Base-by-base conservation (phyloP, 2,329 filamentous ascomycete species). In the Samsoniella hepiali region DNA sequence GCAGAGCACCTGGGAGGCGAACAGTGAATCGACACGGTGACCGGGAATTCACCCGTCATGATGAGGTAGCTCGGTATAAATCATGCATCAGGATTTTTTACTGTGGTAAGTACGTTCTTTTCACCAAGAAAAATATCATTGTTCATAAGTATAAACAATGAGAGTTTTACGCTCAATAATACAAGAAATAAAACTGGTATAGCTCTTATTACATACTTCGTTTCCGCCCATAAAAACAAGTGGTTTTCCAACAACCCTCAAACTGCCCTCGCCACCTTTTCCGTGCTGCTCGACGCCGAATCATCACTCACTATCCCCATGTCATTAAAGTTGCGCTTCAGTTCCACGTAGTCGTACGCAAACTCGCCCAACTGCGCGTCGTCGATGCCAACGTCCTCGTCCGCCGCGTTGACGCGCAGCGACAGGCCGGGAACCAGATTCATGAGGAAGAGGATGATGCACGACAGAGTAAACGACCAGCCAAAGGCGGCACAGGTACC, bases 321-420 rank as follows among this genome's bases (percentile, higher is more conserved):
- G 63, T 76, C 81, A 65, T 75, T 77, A 62, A 93, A 85, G 69
- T 93, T 89, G 62, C 84, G 80, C 47, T 80, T 81, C 55, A 86
- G 72, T 83, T 93, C 90, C 69, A 93, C 90, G 74, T 93, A 93
- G 74, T 93, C 90, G 79, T 92, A 93, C 34, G 90, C 90, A 71
- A 93, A 93, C 77, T 93, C 90, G 75, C 90, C 90, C 58, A 92
- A 87, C 78, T 93, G 88, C 73, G 85, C 84, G 70, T 92, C 89
- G 71, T 93, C 90, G 36, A 87, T 78, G 58, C 89, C 89, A 31
- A 89, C 79, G 60, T 91, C 82, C 77, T 91, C 89, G 58, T 89
- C 87, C 69, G 88, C 87, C 67, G 86, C 79, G 15, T 81, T 79
- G 64, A 88, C 88, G 62, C 89, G 87, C 57, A 91, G 84, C 68